phyloP scores from a whole-genome alignment of 805 yeast species.

The Candida hungchunana region DNA sequence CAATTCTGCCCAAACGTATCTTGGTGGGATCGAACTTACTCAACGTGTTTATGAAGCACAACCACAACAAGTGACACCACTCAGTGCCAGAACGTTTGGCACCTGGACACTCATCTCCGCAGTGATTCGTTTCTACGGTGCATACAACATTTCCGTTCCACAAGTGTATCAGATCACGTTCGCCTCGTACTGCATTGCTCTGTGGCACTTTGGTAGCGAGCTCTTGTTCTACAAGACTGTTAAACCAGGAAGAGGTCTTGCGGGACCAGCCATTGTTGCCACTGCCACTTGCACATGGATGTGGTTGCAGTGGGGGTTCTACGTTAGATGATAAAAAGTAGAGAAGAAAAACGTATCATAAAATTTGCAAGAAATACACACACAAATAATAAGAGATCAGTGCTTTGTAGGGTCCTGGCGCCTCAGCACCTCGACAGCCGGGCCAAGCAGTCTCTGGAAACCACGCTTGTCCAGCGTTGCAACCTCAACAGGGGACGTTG shows the following conservation, averaged over 20 bases:
- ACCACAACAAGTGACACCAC: constrained; percentile 55
- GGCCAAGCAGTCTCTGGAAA: constrained; percentile 90
- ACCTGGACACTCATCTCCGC: constrained; percentile 94
- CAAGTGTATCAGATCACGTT: constrained; percentile 75
- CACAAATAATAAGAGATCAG: constrained; percentile 6
- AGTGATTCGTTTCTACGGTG: constrained; percentile 81
- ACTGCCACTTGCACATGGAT: constrained; percentile 77
- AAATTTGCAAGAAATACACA: not conserved
- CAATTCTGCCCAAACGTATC: constrained; percentile 84
- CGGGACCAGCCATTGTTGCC: constrained; percentile 85
- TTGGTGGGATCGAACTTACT: constrained; percentile 69
- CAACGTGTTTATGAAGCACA: constrained; percentile 69
- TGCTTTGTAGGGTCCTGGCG: constrained; percentile 73
- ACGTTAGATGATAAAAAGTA: not conserved
- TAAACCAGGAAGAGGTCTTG: constrained; percentile 79
- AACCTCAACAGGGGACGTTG: constrained; percentile 69
- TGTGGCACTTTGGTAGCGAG: constrained; percentile 77
- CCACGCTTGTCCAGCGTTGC: constrained; percentile 93
- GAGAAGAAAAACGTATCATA: not conserved
- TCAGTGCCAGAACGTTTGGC: constrained; percentile 96
- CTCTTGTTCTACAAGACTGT: constrained; percentile 79
- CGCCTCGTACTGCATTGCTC: constrained; percentile 78
- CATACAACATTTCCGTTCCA: constrained; percentile 64
- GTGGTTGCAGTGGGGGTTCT: constrained; percentile 53
- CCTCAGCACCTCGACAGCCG: constrained; percentile 85